Evolutionary conservation across 768 basidiomycete species (phyloP).

Genomic region (Rhodotorula graminis): DNA sequence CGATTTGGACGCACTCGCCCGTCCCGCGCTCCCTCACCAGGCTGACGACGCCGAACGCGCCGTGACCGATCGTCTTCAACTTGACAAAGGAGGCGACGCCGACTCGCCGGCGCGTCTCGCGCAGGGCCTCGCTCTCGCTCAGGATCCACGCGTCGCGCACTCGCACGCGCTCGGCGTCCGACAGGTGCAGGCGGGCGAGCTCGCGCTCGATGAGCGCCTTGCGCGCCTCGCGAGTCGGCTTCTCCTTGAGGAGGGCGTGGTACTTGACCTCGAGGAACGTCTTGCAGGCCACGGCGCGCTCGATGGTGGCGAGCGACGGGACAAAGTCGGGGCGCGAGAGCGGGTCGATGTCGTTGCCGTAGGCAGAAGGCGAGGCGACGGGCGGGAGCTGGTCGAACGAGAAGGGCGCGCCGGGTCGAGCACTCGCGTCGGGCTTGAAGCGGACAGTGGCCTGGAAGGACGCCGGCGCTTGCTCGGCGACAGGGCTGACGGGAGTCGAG

Average conservation of each 20-base stretch:
- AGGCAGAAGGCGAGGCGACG: neutral
- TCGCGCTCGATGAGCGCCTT: slow-evolving; percentile 81
- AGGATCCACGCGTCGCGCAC: slow-evolving; percentile 70
- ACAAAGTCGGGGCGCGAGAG: slow-evolving; percentile 53
- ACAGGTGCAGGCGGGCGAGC: slow-evolving; percentile 63
- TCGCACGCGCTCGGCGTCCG: slow-evolving; percentile 63
- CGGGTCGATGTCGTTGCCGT: neutral
- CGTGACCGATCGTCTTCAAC: slow-evolving; percentile 66
- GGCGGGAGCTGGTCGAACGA: slow-evolving; percentile 12
- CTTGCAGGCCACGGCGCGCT: slow-evolving; percentile 84
- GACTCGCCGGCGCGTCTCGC: slow-evolving; percentile 75
- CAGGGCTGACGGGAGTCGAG: neutral
- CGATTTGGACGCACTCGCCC: slow-evolving; percentile 51
- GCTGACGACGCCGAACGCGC: slow-evolving; percentile 93
- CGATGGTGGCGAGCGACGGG: slow-evolving; percentile 83
- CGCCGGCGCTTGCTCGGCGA: neutral
- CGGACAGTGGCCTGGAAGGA: slow-evolving; percentile 6
- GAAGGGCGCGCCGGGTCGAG: slow-evolving; percentile 16
- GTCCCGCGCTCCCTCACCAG: slow-evolving; percentile 77
- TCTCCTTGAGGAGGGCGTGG: slow-evolving; percentile 76
- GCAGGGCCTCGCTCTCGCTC: slow-evolving; percentile 85
- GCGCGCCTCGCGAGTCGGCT: slow-evolving; percentile 78
- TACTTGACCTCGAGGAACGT: slow-evolving; percentile 92
- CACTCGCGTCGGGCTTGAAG: slow-evolving; percentile 14
- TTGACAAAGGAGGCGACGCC: slow-evolving; percentile 78